Evolutionary conservation across 1,139 yeast species (phyloP).

Genomic region (Scheffersomyces stambukii): DNA sequence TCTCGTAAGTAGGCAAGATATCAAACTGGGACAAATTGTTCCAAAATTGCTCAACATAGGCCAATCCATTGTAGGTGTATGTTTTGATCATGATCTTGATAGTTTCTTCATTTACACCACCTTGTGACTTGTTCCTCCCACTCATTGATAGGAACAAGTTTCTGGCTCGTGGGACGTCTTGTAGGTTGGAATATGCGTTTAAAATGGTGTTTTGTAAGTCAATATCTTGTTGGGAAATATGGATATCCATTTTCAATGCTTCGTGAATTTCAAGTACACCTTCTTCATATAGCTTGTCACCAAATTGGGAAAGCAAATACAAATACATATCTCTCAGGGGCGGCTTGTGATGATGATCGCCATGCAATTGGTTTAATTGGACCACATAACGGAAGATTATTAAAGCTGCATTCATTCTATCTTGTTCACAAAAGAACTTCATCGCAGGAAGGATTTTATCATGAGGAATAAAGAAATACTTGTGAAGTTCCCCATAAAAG

Average conservation of each 20-base stretch:
- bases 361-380: slow-evolving; percentile 52
- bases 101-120: slow-evolving; percentile 65
- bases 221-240: slow-evolving; percentile 52
- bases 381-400: slow-evolving; percentile 62
- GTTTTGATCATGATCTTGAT: slow-evolving; percentile 71
- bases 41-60: slow-evolving; percentile 64
- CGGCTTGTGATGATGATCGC: slow-evolving; percentile 38
- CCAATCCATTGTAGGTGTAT: slow-evolving; percentile 54
- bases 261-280: slow-evolving; percentile 69
- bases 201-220: slow-evolving; percentile 58
- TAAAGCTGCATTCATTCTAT: slow-evolving; percentile 62
- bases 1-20: slow-evolving; percentile 51
- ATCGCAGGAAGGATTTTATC: slow-evolving; percentile 60
- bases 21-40: slow-evolving; percentile 52
- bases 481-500: slow-evolving; percentile 56
- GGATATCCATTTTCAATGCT: slow-evolving; percentile 61
- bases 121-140: slow-evolving; percentile 43
- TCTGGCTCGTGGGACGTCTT: slow-evolving; percentile 55
- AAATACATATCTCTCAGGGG: slow-evolving; percentile 70
- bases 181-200: slow-evolving; percentile 63
- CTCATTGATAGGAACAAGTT: slow-evolving; percentile 60
- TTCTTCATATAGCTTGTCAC: slow-evolving; percentile 55
- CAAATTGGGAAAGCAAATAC: slow-evolving; percentile 59
- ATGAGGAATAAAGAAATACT: slow-evolving; percentile 56
- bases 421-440: slow-evolving; percentile 52